phyloP scores from a whole-genome alignment of 2,329 filamentous ascomycete species.

The Exophiala alcalophila region DNA sequence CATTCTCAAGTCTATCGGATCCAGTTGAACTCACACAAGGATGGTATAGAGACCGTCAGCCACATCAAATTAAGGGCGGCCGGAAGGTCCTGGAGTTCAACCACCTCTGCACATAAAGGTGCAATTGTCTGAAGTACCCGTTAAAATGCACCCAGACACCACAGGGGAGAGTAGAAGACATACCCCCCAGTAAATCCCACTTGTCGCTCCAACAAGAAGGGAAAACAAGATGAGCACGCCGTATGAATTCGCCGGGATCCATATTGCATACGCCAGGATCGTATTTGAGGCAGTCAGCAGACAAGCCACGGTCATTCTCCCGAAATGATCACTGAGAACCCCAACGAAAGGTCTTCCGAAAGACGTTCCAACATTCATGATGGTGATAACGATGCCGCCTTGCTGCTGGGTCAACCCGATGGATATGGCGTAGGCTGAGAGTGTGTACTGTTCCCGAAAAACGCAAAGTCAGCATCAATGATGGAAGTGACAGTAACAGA shows the following conservation, averaged over 20 bases:
- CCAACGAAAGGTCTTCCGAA: conserved; percentile 49
- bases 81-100: conserved; percentile 30
- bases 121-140: conserved; percentile 30
- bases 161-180: neutral
- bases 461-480: too few relatives aligned
- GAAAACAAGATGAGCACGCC: conserved; percentile 46
- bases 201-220: conserved; percentile 43
- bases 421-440: conserved; percentile 48
- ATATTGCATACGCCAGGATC: conserved; percentile 44
- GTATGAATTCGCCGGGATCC: conserved; percentile 46
- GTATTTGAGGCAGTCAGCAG: conserved; percentile 41
- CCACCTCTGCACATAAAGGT: conserved; percentile 33
- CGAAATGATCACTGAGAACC: conserved; percentile 45
- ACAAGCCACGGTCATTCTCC: conserved; percentile 44
- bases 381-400: conserved; percentile 41
- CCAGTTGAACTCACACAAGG: conserved; percentile 41
- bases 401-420: conserved; percentile 42
- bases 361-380: conserved; percentile 50
- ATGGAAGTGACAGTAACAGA: too few relatives aligned
- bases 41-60: conserved; percentile 38
- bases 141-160: conserved; percentile 5
- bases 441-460: too few relatives aligned
- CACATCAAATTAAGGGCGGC: conserved; percentile 32
- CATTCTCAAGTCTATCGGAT: neutral
- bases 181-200: conserved; percentile 49